Evolutionary conservation across 192 early-diverging fungal species (phyloP).

Genomic region (Coemansia sp.): DNA sequence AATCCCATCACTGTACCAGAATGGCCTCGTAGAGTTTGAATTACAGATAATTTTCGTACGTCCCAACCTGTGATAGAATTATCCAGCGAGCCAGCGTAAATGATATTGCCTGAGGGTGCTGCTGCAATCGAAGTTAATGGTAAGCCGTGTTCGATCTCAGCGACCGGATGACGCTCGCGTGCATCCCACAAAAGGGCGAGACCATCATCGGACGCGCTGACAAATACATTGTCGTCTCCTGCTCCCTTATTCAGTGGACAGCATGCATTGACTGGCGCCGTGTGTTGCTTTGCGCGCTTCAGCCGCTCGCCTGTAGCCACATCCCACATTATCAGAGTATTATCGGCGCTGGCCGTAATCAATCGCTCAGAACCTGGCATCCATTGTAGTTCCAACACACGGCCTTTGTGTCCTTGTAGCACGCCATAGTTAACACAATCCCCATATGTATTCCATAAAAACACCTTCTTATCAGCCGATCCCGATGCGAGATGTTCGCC

Average conservation of each 20-base stretch:
- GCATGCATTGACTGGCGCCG: constrained; percentile 77
- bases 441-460: constrained; percentile 92
- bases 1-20: constrained; percentile 88
- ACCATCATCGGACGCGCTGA: constrained; percentile 84
- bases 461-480: constrained; percentile 77
- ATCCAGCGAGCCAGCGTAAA: constrained; percentile 88
- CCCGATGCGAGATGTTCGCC: constrained; percentile 84
- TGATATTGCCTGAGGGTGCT: constrained; percentile 68
- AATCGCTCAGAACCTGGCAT: constrained; percentile 76
- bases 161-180: constrained; percentile 61
- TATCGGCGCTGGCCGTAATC: constrained; percentile 83
- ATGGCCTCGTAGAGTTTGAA: constrained; percentile 77
- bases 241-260: constrained; percentile 60
- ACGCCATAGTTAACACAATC: constrained; percentile 87
- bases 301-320: constrained; percentile 77
- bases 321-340: constrained; percentile 80
- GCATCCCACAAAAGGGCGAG: constrained; percentile 73
- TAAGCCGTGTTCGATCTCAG: constrained; percentile 58
- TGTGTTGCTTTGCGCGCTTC: constrained; percentile 78
- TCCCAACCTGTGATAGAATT: constrained; percentile 91
- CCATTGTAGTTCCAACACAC: constrained; percentile 90
- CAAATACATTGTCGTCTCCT: constrained; percentile 72
- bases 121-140: constrained; percentile 80
- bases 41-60: constrained; percentile 67
- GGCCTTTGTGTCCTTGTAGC: constrained; percentile 82